These are phyloP conservation scores for Mangifera indica DNA, from an alignment of 345 rosid genomes.

Conservation along the genomic window DNA sequence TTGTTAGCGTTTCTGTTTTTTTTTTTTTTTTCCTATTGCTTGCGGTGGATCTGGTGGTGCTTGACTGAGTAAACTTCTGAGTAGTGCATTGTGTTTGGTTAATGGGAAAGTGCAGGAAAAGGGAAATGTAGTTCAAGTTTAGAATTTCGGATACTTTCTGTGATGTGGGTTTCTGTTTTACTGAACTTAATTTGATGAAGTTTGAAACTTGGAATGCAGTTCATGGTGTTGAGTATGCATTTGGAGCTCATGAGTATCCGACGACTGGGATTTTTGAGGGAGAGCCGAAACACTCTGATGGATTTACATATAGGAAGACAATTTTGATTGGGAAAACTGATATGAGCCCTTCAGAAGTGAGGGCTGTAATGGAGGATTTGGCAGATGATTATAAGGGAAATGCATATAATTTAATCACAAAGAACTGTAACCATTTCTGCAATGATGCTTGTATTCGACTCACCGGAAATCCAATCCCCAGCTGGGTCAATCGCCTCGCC, in stretches of 20 bases:
- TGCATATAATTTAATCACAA: constrained; percentile 84
- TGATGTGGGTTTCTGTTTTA: not conserved
- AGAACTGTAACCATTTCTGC: constrained; percentile 98
- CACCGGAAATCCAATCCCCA: constrained; percentile 84
- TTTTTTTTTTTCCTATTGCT: not conserved
- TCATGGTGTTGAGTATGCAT: constrained; percentile 92
- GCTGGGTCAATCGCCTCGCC: constrained; percentile 96
- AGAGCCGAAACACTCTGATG: constrained; percentile 87
- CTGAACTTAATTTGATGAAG: not conserved
- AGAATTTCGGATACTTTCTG: not conserved
- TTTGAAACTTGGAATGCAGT: constrained; percentile 39
- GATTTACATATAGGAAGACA: constrained; percentile 80
- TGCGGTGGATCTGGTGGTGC: constrained; percentile 8
- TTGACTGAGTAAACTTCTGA: too few relatives aligned
- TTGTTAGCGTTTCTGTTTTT: not conserved
- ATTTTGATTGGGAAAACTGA: constrained; percentile 89
- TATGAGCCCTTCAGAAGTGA: constrained; percentile 57
- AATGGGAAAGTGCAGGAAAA: constrained; percentile 16
- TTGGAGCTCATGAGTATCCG: constrained; percentile 92
- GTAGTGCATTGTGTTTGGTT: constrained; percentile 15
- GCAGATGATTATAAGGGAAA: constrained; percentile 74
- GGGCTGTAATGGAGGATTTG: constrained; percentile 75
- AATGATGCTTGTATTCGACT: constrained; percentile 74
- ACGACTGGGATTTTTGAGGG: constrained; percentile 95
- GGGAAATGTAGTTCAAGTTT: not conserved